Evolutionary conservation across 306 rosid species (phyloP), one percentile per base, ranked within the genome.

Genomic region (Malus orientalis): DNA sequence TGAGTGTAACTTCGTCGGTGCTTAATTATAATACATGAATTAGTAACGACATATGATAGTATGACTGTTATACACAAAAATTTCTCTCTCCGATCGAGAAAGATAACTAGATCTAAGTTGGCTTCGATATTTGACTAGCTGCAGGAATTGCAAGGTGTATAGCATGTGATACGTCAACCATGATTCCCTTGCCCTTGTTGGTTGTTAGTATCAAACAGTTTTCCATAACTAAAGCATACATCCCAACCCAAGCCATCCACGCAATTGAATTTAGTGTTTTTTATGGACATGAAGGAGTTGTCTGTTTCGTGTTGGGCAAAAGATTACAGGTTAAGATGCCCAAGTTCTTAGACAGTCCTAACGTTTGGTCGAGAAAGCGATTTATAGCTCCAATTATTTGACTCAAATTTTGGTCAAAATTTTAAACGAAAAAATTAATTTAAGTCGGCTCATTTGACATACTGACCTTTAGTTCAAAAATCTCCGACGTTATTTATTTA

Each of bases 1-100:
- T 47, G 6, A 0, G 8, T 36, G 40, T 36, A 36, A 0, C 40
- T 36, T 2, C 40, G 0, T 0, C 0, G 36, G 1, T 32, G 6
- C 36, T 32, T 32, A 38, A 38, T 38, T 38, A 38, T 38, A 38
- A 38, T 38, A 38, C 9, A 4, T 14, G 6, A 47, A 47, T 15
- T 13, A 47, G 18, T 13, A 14, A 4, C 18, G 5, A 47, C 18
- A 13, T 47, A 47, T 4, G 8, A 49, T 49, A 49, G 19, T 0
- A 18, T 4, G 19, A 49, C 1, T 1, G 0, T 49, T 14, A 38
- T 38, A 38, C 42, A 14, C 19, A 49, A 14, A 49, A 15, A 1
- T 1, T 38, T 49, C 54, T 49, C 54, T 49, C 19, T 15, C 19
- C 2, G 54, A 49, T 15, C 8, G 2, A 49, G 54, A 49, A 49